phyloP scores from a whole-genome alignment of 2,329 filamentous ascomycete genomes.

The Cryphonectria nitschkei region DNA sequence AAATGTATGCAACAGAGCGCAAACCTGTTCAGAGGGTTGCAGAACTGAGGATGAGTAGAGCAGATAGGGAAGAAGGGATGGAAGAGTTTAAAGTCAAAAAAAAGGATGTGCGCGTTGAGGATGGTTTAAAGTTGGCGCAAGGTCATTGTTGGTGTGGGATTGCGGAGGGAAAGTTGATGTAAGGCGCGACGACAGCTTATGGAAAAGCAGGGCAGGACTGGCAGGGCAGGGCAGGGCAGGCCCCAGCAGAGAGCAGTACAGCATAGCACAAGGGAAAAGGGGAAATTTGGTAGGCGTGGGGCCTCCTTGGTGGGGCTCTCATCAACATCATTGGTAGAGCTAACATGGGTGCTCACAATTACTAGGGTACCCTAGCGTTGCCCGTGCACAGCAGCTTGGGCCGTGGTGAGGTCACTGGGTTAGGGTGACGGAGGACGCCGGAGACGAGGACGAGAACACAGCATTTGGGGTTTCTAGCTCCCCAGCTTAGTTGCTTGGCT shows the following conservation, averaged over 20 bases:
- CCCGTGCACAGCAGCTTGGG: neutral
- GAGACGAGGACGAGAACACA: neutral
- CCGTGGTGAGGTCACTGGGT: neutral
- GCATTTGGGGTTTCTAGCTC: neutral
- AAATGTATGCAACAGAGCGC: neutral
- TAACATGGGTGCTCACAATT: neutral
- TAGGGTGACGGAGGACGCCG: slow-evolving; percentile 1
- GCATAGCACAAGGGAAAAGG: slow-evolving; percentile 13
- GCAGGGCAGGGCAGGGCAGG: neutral
- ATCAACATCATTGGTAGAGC: slow-evolving; percentile 1
- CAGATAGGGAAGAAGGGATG: neutral
- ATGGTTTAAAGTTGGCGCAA: neutral
- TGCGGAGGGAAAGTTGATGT: slow-evolving; percentile 11
- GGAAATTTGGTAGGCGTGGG: slow-evolving; percentile 8
- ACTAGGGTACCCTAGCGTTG: neutral
- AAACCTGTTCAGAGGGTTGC: neutral
- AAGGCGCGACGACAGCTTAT: slow-evolving; percentile 10
- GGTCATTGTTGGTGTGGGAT: neutral
- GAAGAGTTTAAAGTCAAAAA: neutral
- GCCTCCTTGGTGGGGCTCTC: neutral
- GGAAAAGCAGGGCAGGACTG: slow-evolving; percentile 11
- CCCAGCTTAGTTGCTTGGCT: slow-evolving; percentile 2
- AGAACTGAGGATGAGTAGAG: neutral
- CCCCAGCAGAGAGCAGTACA: neutral
- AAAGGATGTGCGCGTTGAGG: neutral